Evolutionary conservation across 2,329 filamentous ascomycete species (phyloP).

Genomic region (Huntiella abstrusa): DNA sequence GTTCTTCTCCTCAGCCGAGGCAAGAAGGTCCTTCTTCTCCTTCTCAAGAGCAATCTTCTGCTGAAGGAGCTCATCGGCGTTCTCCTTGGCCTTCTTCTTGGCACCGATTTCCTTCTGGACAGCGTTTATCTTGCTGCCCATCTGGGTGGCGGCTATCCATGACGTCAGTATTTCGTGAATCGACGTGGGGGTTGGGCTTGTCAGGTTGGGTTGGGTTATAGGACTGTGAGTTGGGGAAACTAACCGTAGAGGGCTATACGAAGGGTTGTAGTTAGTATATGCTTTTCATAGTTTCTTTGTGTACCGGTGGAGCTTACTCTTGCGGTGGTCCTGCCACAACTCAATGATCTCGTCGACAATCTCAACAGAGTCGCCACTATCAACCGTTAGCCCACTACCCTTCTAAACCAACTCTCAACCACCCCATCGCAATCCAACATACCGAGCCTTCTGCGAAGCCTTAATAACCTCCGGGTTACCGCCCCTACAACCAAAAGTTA

Average conservation of each 20-base stretch:
- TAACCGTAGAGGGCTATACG: slow-evolving; percentile 9
- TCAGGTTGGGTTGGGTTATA: not conserved
- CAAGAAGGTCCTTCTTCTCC: slow-evolving; percentile 63
- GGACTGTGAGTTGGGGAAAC: slow-evolving; percentile 2
- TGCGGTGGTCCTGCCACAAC: slow-evolving; percentile 69
- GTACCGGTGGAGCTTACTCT: slow-evolving; percentile 29
- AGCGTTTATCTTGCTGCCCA: slow-evolving; percentile 70
- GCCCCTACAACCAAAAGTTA: slow-evolving; percentile 30
- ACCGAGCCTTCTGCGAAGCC: slow-evolving; percentile 71
- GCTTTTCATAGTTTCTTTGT: not conserved
- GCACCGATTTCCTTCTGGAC: slow-evolving; percentile 76
- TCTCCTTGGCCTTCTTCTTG: slow-evolving; percentile 91
- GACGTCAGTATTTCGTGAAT: not conserved
- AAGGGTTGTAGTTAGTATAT: slow-evolving; percentile 4
- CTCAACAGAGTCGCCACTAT: slow-evolving; percentile 44
- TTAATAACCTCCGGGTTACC: slow-evolving; percentile 83
- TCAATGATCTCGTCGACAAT: slow-evolving; percentile 80
- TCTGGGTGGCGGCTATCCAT: slow-evolving; percentile 42
- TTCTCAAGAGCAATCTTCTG: slow-evolving; percentile 63
- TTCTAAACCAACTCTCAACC: not conserved
- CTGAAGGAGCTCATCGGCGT: slow-evolving; percentile 59
- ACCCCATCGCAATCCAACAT: slow-evolving; percentile 17
- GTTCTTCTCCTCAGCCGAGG: slow-evolving; percentile 59
- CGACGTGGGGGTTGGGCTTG: not conserved
- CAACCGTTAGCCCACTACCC: not conserved